Conservation (phyloP, 179 eudicot species). For the Nepenthes alata region DNA sequence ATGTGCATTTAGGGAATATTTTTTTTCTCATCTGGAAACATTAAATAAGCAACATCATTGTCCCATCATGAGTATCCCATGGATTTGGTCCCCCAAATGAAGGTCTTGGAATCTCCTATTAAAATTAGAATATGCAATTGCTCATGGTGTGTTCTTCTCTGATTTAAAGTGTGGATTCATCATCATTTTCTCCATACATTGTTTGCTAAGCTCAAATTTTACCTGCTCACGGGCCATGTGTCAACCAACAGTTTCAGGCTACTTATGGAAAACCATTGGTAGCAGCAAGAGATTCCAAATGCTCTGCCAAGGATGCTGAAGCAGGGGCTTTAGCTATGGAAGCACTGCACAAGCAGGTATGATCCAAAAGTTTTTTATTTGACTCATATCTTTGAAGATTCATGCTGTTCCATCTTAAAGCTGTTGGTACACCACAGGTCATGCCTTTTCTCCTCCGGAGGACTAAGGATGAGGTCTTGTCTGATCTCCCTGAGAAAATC, state of each 20-base stretch:
- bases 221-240: neutral
- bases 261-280: slow-evolving; percentile 86
- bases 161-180: too few relatives aligned
- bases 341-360: slow-evolving; percentile 96
- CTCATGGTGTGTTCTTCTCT: too few relatives aligned
- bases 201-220: too few relatives aligned
- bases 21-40: too few relatives aligned
- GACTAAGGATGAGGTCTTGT: slow-evolving; percentile 91
- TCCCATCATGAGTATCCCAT: too few relatives aligned
- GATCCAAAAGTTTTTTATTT: neutral
- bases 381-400: neutral
- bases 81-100: too few relatives aligned
- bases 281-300: slow-evolving; percentile 95
- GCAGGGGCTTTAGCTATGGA: slow-evolving; percentile 97
- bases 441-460: slow-evolving; percentile 98
- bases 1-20: too few relatives aligned
- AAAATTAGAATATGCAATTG: too few relatives aligned
- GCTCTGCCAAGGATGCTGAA: slow-evolving; percentile 98
- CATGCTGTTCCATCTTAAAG: slow-evolving; percentile 4
- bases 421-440: slow-evolving; percentile 23
- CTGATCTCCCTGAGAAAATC: slow-evolving; percentile 98
- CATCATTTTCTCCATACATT: too few relatives aligned
- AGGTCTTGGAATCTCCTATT: too few relatives aligned
- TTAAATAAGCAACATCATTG: too few relatives aligned
- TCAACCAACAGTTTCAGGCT: slow-evolving; percentile 58